These are phyloP conservation scores for Pseudogymnoascus verrucosus DNA, from an alignment of 2,329 filamentous ascomycete species.

Conservation along the genomic window DNA sequence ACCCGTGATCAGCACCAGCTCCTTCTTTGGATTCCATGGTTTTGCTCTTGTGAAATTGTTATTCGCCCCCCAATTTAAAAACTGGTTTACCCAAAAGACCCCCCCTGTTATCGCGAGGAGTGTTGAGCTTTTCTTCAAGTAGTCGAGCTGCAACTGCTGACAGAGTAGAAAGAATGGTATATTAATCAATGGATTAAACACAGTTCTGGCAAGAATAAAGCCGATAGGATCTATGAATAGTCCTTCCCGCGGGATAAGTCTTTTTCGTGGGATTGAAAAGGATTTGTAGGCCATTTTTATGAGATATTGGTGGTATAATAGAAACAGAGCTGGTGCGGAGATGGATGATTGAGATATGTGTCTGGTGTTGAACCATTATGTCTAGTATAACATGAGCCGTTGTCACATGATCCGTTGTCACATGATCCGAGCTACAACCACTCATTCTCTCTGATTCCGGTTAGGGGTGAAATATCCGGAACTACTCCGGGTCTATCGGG, in stretches of 20 bases:
- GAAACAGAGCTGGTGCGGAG: not conserved
- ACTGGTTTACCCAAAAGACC: not conserved
- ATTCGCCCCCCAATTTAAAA: not conserved
- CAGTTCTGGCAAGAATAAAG: not conserved
- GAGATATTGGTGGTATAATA: not conserved
- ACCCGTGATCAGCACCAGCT: conserved; percentile 3
- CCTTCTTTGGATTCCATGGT: not conserved
- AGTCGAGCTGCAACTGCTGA: not conserved
- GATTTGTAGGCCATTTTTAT: not conserved
- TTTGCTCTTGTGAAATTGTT: not conserved
- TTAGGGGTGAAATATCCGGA: not conserved
- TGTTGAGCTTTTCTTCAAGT: not conserved
- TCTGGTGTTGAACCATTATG: not conserved
- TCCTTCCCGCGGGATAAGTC: not conserved
- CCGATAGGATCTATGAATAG: not conserved
- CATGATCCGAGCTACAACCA: not conserved
- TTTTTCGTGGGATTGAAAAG: not conserved
- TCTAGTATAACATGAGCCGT: not conserved
- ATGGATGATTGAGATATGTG: not conserved
- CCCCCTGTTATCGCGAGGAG: not conserved
- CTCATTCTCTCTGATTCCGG: not conserved
- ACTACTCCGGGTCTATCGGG: not conserved
- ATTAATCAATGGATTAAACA: not conserved
- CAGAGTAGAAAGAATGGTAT: not conserved
- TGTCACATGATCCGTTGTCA: not conserved